phyloP scores from a whole-genome alignment of 169 alveolate genomes.

The Plasmodium adleri region DNA sequence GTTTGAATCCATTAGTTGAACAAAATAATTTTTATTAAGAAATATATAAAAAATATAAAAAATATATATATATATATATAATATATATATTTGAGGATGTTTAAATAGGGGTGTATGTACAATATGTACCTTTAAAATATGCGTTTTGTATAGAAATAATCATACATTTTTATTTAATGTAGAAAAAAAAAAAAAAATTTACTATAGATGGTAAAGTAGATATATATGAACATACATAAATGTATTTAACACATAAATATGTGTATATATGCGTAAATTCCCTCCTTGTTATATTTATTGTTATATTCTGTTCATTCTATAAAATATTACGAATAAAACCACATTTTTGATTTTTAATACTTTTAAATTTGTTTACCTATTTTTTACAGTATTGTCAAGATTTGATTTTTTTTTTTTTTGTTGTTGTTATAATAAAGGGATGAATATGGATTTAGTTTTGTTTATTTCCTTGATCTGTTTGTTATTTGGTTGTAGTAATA shows the following conservation, averaged over 20 bases:
- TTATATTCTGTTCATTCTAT: neutral
- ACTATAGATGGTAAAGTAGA: neutral
- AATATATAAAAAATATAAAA: too few relatives aligned
- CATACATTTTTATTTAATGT: too few relatives aligned
- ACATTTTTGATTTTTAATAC: neutral
- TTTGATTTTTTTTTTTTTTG: neutral
- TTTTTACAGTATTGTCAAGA: neutral
- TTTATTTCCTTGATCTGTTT: neutral
- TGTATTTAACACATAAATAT: too few relatives aligned
- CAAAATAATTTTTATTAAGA: too few relatives aligned
- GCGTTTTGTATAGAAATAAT: too few relatives aligned
- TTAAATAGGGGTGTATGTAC: too few relatives aligned
- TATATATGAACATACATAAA: neutral
- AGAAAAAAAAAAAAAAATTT: neutral
- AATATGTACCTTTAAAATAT: too few relatives aligned
- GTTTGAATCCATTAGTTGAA: too few relatives aligned
- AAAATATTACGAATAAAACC: neutral
- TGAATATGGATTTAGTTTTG: neutral
- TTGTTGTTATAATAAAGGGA: slow-evolving; percentile 13
- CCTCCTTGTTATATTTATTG: neutral
- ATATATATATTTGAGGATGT: too few relatives aligned
- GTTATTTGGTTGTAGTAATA: slow-evolving; percentile 1
- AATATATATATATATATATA: too few relatives aligned
- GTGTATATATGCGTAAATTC: neutral
- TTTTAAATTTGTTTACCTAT: neutral